A percentile compares a stretch with the other conserved stretches of the same genome.
Evolutionary conservation across 805 yeast genomes (phyloP).

Genomic region (Candida methanosorbosa): DNA sequence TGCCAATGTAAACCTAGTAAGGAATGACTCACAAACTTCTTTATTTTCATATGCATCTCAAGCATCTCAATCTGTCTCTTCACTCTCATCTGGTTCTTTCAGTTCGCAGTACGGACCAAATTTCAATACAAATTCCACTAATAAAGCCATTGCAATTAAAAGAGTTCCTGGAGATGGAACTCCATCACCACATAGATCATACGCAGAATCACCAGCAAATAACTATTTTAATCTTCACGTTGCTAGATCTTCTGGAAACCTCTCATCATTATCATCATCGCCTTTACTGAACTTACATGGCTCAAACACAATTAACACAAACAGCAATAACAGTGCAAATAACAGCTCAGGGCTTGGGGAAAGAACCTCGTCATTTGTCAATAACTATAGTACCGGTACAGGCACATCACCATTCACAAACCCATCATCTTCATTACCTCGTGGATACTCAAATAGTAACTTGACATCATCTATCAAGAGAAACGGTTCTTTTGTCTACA

Average conservation of each 20-base stretch:
- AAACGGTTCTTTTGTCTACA: constrained; percentile 1
- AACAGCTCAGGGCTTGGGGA: neutral
- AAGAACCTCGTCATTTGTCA: constrained; percentile 1
- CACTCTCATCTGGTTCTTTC: constrained; percentile 11
- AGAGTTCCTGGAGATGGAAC: neutral
- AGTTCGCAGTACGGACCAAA: too few species aligned
- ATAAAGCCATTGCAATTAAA: neutral
- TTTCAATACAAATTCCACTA: neutral
- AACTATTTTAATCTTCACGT: neutral
- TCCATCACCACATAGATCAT: constrained; percentile 1
- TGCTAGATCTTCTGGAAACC: too few species aligned
- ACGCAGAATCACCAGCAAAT: neutral
- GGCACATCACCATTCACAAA: too few species aligned
- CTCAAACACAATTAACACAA: neutral
- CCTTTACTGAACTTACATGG: constrained; percentile 8
- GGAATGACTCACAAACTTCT: constrained; percentile 19
- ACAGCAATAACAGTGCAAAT: neutral
- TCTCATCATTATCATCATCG: constrained; percentile 14
- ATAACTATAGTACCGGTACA: too few species aligned
- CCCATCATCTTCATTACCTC: constrained; percentile 5
- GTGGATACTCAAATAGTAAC: constrained; percentile 16
- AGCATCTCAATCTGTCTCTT: constrained; percentile 14
- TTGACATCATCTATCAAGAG: constrained; percentile 9
- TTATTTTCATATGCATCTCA: constrained; percentile 21
- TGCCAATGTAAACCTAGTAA: constrained; percentile 19